phyloP scores from a whole-genome alignment of 352 stramenopile species.

The Pythium volutum region DNA sequence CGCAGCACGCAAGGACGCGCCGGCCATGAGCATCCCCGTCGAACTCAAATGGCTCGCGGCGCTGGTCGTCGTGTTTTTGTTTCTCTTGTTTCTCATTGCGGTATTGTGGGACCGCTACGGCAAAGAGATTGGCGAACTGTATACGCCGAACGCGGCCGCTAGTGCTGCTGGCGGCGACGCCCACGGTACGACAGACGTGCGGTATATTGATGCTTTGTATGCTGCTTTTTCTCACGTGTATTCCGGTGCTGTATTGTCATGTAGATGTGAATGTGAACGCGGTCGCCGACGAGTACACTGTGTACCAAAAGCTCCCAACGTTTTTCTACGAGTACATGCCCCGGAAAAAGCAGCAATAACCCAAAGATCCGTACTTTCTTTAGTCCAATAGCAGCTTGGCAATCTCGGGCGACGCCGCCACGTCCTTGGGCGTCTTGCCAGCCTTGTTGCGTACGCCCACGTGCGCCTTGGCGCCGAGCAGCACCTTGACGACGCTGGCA shows the following conservation, averaged over 20 bases:
- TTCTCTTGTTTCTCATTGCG: constrained; percentile 77
- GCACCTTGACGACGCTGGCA: constrained; percentile 55
- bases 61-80: constrained; percentile 67
- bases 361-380: background rate
- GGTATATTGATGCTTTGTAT: background rate
- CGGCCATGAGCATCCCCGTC: constrained; percentile 37
- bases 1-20: constrained; percentile 29
- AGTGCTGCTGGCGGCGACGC: constrained; percentile 21
- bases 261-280: constrained; percentile 61
- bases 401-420: constrained; percentile 59
- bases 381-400: constrained; percentile 41
- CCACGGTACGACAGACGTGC: constrained; percentile 25
- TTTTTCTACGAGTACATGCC: constrained; percentile 89
- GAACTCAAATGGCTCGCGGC: constrained; percentile 71
- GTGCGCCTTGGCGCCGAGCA: constrained; percentile 59
- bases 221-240: no score
- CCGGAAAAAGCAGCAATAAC: constrained; percentile 50
- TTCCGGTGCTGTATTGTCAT: background rate
- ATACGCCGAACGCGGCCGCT: constrained; percentile 40
- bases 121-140: constrained; percentile 81
- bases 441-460: constrained; percentile 61
- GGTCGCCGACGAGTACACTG: constrained; percentile 74
- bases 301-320: constrained; percentile 83
- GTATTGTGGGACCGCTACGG: constrained; percentile 84
- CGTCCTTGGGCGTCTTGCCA: constrained; percentile 72